Conservation (phyloP, 768 basidiomycete species). For the Nidularia pulvinata region DNA sequence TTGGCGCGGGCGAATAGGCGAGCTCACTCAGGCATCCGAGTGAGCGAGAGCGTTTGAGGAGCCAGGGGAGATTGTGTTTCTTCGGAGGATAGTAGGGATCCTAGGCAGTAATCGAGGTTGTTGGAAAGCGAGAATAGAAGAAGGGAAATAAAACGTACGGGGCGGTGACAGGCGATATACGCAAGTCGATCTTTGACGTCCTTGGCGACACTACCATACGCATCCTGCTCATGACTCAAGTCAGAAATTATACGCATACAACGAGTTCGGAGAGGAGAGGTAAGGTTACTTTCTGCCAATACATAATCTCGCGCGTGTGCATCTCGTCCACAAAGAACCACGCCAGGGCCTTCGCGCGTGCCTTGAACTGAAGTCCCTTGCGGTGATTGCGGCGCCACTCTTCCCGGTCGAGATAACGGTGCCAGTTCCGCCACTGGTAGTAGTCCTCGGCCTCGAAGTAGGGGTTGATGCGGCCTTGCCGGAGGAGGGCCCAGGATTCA, state of each 20-base stretch:
- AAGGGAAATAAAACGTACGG: constrained; percentile 17
- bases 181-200: constrained; percentile 25
- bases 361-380: constrained; percentile 28
- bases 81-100: constrained; percentile 33
- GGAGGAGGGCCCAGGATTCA: constrained; percentile 43
- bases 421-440: constrained; percentile 43
- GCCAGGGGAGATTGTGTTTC: constrained; percentile 34
- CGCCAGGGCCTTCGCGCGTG: constrained; percentile 25
- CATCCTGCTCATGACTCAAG: constrained; percentile 25
- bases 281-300: constrained; percentile 26
- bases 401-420: constrained; percentile 34
- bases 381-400: constrained; percentile 27
- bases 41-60: constrained; percentile 37
- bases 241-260: not conserved
- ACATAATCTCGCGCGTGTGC: constrained; percentile 26
- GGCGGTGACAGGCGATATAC: constrained; percentile 19
- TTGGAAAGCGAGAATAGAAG: not conserved
- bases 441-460: constrained; percentile 38
- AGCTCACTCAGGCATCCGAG: constrained; percentile 32
- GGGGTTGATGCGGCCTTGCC: constrained; percentile 32
- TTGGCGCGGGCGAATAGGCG: too few relatives aligned
- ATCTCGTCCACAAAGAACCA: constrained; percentile 33
- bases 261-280: not conserved
- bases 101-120: constrained; percentile 12
- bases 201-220: constrained; percentile 21